Evolutionary conservation across 257 asterid genomes (phyloP).

Genomic region (Nicotiana attenuata): DNA sequence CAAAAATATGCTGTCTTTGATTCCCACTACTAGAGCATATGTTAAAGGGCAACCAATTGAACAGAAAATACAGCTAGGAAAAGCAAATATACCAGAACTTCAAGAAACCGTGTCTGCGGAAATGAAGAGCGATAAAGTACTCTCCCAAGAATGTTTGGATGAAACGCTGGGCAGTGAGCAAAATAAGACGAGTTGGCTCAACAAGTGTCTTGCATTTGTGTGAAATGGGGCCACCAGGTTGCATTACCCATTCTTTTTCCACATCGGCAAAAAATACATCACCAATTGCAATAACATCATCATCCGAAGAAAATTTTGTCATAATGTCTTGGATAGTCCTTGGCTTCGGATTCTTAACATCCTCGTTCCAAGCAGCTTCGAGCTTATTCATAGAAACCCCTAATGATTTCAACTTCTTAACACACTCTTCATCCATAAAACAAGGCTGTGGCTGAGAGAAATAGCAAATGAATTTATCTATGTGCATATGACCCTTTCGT

Average conservation of each 20-base stretch:
- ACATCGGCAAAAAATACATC: slow-evolving; percentile 95
- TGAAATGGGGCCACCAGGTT: slow-evolving; percentile 91
- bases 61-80: slow-evolving; percentile 4
- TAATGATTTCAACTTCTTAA: slow-evolving; percentile 71
- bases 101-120: slow-evolving; percentile 95
- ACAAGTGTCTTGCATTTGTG: slow-evolving; percentile 77
- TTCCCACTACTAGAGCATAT: background rate
- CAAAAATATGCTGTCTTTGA: background rate
- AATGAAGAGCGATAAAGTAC: slow-evolving; percentile 86
- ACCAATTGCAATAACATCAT: slow-evolving; percentile 85
- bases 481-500: slow-evolving; percentile 56
- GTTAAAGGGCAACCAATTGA: background rate
- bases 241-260: slow-evolving; percentile 88
- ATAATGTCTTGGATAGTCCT: slow-evolving; percentile 59
- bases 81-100: slow-evolving; percentile 70
- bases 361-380: slow-evolving; percentile 83
- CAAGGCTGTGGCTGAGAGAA: slow-evolving; percentile 87
- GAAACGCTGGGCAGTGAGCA: slow-evolving; percentile 94
- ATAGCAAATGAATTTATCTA: slow-evolving; percentile 75
- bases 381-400: slow-evolving; percentile 73
- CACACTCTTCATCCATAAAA: slow-evolving; percentile 75
- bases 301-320: slow-evolving; percentile 54
- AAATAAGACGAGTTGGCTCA: slow-evolving; percentile 83
- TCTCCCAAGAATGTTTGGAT: slow-evolving; percentile 89
- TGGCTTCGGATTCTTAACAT: slow-evolving; percentile 70